Evolutionary conservation across 2,329 filamentous ascomycete genomes (phyloP).

Genomic region (Phaeoacremonium minimum): DNA sequence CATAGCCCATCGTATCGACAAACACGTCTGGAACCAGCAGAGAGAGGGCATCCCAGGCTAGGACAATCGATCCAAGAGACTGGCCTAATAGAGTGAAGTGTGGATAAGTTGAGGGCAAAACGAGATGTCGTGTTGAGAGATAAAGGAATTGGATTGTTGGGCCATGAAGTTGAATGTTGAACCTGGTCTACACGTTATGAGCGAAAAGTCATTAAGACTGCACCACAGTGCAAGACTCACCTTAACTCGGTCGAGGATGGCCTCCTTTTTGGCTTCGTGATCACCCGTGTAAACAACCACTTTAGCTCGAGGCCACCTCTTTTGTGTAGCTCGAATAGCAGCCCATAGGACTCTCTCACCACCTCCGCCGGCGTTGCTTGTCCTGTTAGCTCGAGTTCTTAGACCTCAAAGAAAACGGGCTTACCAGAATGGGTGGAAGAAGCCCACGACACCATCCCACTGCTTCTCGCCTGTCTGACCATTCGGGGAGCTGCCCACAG

Average conservation of each 20-base stretch:
- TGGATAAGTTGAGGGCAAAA: constrained; percentile 83
- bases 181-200: constrained; percentile 60
- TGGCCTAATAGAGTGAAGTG: constrained; percentile 93
- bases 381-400: constrained; percentile 6
- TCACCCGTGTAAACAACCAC: constrained; percentile 96
- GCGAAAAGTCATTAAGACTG: constrained; percentile 2
- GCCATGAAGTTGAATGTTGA: constrained; percentile 85
- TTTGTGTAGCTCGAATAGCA: constrained; percentile 85
- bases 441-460: constrained; percentile 85
- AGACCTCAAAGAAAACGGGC: constrained; percentile 15
- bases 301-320: constrained; percentile 80
- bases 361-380: constrained; percentile 88
- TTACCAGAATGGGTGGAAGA: constrained; percentile 97
- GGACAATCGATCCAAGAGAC: constrained; percentile 78
- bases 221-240: constrained; percentile 31
- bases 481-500: constrained; percentile 26
- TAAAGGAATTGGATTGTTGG: constrained; percentile 86
- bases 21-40: constrained; percentile 90
- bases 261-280: constrained; percentile 76
- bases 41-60: constrained; percentile 91
- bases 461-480: constrained; percentile 44
- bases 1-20: constrained; percentile 97
- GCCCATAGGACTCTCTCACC: constrained; percentile 96
- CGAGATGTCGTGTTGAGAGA: constrained; percentile 80
- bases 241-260: constrained; percentile 74